Evolutionary conservation across 2,329 filamentous ascomycete species (phyloP), one percentile per base, ranked within the genome.

Genomic region (Aspergillus sp.): DNA sequence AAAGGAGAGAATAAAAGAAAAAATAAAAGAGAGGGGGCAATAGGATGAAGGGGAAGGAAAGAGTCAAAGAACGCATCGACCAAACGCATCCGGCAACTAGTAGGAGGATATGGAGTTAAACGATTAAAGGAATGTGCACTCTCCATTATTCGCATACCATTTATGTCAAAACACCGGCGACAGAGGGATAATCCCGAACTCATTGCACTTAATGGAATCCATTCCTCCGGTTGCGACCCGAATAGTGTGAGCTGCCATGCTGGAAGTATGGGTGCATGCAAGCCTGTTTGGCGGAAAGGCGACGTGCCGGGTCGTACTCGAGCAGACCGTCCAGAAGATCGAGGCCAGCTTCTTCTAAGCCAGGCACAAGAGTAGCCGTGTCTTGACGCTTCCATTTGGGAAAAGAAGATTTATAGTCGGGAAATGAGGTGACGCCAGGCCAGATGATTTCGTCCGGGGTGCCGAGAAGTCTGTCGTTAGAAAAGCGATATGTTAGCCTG

Each of bases 381-480:
- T 79, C 75, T 61, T 89, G 84, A 48, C 87, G 81, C 58, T 78
- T 77, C 89, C 89, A 95, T 71, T 94, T 94, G 54, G 89, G 89
- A 71, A 95, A 95, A 3, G 86, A 90, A 29, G 85, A 68, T 70
- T 95, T 95, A 77, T 89, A 95, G 68, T 95, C 90, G 38, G 89
- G 89, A 72, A 94, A 94, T 5, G 86, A 89, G n/a, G 88, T 93
- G 48, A 95, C 88, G 50, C 89, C 89, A 30, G 89, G 89, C 89
- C 89, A 95, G 48, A 81, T 76, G 5, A 81, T 75, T 64, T 95
- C 89, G 45, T 81, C 81, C 3, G 89, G 89, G 3, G 90, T 95
- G 54, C 89, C 88, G 35, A 95, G 80, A 33, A 88, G 70, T 49
- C 83, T 86, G 51, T 32, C 41, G 19, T 19, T 19, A 19, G 19